Conservation (phyloP, 305 asterid genomes). For the Solanum chacoense region DNA sequence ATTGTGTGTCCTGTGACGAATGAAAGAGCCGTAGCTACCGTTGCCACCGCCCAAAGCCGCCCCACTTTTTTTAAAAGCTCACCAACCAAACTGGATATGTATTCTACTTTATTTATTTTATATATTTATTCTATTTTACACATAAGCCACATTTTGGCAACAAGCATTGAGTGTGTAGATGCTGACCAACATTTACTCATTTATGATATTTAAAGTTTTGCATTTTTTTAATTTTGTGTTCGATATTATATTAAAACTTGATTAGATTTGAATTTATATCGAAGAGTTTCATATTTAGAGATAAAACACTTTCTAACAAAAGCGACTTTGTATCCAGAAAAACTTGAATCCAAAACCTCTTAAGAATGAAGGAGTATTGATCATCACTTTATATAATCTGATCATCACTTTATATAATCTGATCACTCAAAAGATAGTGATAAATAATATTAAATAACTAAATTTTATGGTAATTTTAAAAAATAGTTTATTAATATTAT, state of each 20-base stretch:
- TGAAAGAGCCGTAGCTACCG: background rate
- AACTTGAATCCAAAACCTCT: too few species aligned
- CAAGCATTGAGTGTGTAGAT: background rate
- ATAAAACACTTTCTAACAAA: too few species aligned
- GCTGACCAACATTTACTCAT: background rate
- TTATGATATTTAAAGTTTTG: background rate
- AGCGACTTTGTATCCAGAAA: too few species aligned
- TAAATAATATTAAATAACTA: background rate
- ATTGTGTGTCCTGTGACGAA: background rate
- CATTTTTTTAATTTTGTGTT: too few species aligned
- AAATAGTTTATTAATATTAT: too few species aligned
- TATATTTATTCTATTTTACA: background rate
- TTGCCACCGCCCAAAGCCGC: constrained; percentile 11
- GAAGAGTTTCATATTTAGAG: too few species aligned
- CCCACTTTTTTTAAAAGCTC: background rate
- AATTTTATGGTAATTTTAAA: background rate
- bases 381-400: background rate
- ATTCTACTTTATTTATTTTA: background rate
- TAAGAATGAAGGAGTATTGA: too few species aligned
- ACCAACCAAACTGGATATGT: background rate
- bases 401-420: background rate
- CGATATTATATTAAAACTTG: too few species aligned
- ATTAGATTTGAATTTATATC: too few species aligned
- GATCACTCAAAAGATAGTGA: background rate
- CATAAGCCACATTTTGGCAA: background rate